Base-by-base conservation (phyloP, 2,329 filamentous ascomycete genomes). In the Ambrosiella cleistominuta region DNA sequence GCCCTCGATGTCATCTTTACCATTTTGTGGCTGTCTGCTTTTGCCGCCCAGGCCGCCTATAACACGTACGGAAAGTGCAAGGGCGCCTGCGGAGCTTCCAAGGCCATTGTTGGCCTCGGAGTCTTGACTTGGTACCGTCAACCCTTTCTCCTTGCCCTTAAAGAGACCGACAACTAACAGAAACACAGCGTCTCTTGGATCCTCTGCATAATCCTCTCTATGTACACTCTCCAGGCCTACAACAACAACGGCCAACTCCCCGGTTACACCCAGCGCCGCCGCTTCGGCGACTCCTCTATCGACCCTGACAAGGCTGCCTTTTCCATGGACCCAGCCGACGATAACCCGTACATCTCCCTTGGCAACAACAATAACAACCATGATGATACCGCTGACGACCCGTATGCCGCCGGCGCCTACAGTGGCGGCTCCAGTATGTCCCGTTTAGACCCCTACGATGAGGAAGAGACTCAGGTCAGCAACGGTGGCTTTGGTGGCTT, bases 271-370 rank as follows among this genome's bases (percentile, higher is more conserved):
- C 72, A 71, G 63, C 71, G 66, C 64, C 67, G 71, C 64, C 64
- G 73, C 57, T 69, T 72, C 55, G 66, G 66, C 61, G 66, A 66
- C 61, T 68, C 67, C 62, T 63, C 61, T 60, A 83, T 83, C 63
- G 81, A 84, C 66, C 81, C 81, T 0, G 81, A 85, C 68, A 83
- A 83, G 71, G 80, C 81, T 36, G 81, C 81, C 61, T 85, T 85
- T 70, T 82, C 79, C 59, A 82, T 81, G 68, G 79, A 78, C 12
- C 79, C 79, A n/a, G 77, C 81, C 65, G 80, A 81, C 64, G 81
- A 84, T 62, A 81, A 83, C 13, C 75, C 78, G 49, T 84, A 84
- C 64, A 78, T 80, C 55, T 78, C 78, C 12, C 75, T 83, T 61
- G 74, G 81, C 67, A 72, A 74, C 69, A 72, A 78, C 59, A 38